These are phyloP conservation scores for Geranomyces variabilis DNA, from an alignment of 192 early-diverging fungal genomes.

Conservation along the genomic window DNA sequence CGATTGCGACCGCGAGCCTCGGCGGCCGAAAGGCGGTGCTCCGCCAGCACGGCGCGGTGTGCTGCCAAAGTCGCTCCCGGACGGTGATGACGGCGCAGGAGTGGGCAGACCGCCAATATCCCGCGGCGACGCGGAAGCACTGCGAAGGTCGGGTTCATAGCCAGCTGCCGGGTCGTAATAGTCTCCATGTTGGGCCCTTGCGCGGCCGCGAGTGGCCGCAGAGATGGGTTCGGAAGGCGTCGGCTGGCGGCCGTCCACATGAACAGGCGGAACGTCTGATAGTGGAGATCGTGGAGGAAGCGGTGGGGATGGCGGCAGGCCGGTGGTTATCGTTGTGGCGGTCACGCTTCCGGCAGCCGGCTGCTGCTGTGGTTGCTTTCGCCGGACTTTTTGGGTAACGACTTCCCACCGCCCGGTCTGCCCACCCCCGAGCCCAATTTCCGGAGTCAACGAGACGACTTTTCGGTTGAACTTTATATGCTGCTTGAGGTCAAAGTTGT, in stretches of 20 bases:
- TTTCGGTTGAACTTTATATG: conserved; percentile 60
- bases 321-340: background rate
- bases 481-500: conserved; percentile 49
- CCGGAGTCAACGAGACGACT: conserved; percentile 51
- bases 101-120: background rate
- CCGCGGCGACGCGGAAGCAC: conserved; percentile 1
- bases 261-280: conserved; percentile 1
- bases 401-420: conserved; percentile 51
- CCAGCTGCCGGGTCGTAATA: conserved; percentile 28
- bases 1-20: conserved; percentile 6
- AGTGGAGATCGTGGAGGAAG: background rate
- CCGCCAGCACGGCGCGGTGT: no score
- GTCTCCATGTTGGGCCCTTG: background rate
- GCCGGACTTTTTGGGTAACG: conserved; percentile 30
- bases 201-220: background rate
- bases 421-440: conserved; percentile 39
- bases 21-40: background rate
- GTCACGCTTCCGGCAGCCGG: no score
- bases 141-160: conserved; percentile 16
- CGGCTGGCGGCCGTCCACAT: conserved; percentile 7
- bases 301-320: background rate
- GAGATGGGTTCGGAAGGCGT: background rate
- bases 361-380: conserved; percentile 15
- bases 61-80: background rate
- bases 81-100: background rate